Evolutionary conservation across 768 basidiomycete species (phyloP).

Genomic region (Porphyrellus cyaneotinctus): DNA sequence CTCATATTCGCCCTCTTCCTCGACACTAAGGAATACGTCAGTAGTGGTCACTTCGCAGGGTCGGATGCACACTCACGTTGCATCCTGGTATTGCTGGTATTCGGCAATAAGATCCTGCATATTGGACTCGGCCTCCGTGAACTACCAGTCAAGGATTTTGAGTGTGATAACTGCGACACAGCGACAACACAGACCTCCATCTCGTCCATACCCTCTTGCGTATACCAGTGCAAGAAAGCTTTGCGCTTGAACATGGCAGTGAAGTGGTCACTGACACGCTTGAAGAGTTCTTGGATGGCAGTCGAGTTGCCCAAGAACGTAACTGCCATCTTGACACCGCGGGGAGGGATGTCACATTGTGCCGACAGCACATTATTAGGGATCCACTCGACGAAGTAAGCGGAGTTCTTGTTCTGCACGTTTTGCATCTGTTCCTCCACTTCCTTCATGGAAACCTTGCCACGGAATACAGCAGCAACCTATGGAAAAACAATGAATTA

Average conservation of each 20-base stretch:
- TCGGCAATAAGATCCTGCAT: constrained; percentile 99
- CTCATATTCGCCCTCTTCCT: constrained; percentile 88
- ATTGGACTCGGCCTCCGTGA: constrained; percentile 98
- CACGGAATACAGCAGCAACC: constrained; percentile 97
- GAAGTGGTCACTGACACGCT: constrained; percentile 98
- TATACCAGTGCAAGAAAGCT: constrained; percentile 99
- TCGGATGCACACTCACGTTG: constrained; percentile 59
- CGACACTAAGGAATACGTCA: constrained; percentile 48
- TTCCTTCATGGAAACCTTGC: constrained; percentile 99
- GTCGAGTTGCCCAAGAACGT: constrained; percentile 98
- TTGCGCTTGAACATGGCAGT: constrained; percentile 99
- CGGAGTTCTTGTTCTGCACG: constrained; percentile 95
- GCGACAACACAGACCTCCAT: constrained; percentile 62
- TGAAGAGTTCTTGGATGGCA: constrained; percentile 96
- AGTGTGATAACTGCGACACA: background rate
- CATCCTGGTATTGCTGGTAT: constrained; percentile 96
- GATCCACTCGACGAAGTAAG: constrained; percentile 99
- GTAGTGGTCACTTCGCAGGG: constrained; percentile 1
- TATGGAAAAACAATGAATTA: constrained; percentile 20
- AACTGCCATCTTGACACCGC: constrained; percentile 93
- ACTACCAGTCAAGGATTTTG: constrained; percentile 36
- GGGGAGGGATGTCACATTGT: constrained; percentile 96
- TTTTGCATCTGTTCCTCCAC: constrained; percentile 99
- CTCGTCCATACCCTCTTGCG: constrained; percentile 99
- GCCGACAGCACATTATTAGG: constrained; percentile 98